A percentile compares a stretch with the other conserved stretches of the same genome.
Conservation (phyloP, 257 asterid genomes). For the Primulina huaijiensis region DNA sequence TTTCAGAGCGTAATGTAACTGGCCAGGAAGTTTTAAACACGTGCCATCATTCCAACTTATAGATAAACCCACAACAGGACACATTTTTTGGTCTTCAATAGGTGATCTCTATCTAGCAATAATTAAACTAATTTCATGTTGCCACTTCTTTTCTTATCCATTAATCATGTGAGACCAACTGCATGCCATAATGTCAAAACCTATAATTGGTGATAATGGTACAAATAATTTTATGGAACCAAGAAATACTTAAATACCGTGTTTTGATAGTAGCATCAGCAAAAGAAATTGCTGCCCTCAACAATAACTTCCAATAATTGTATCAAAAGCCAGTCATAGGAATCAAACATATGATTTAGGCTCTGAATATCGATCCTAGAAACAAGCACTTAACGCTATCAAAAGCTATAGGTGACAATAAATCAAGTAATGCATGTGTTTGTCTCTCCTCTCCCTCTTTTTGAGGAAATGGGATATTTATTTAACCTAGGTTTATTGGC, state of each 20-base stretch:
- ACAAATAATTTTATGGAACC: neutral
- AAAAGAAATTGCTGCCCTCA: neutral
- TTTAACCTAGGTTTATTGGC: neutral
- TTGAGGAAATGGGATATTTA: neutral
- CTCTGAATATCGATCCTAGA: neutral
- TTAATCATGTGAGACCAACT: neutral
- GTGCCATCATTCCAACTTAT: neutral
- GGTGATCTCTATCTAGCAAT: neutral
- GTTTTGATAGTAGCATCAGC: neutral
- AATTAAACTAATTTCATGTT: conserved; percentile 1
- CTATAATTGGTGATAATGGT: neutral
- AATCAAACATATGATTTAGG: neutral
- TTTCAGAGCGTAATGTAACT: neutral
- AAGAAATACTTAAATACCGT: neutral
- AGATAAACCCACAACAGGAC: neutral
- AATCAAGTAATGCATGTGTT: conserved; percentile 12
- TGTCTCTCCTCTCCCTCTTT: conserved; percentile 4
- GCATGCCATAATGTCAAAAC: neutral
- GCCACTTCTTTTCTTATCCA: neutral
- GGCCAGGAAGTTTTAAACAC: conserved; percentile 14
- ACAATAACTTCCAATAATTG: neutral
- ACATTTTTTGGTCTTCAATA: neutral
- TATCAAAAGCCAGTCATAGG: neutral
- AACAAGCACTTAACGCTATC: neutral
- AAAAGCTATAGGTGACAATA: neutral